Conservation (phyloP, 208 protist genomes). For the Crithidia thermophila region DNA sequence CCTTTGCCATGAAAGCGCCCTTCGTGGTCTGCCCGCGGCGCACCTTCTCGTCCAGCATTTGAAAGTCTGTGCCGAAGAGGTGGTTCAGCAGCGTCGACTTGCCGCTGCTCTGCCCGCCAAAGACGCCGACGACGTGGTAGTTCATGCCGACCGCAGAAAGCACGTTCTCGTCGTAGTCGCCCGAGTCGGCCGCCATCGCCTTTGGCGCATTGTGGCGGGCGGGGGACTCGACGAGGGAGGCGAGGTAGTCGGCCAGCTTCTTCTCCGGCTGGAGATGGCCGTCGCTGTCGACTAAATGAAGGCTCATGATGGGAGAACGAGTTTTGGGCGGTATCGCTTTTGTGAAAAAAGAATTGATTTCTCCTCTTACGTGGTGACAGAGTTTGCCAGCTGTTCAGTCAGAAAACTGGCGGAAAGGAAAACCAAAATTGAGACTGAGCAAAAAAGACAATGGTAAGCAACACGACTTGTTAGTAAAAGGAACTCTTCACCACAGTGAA, state of each 20-base stretch:
- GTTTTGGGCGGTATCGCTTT: neutral
- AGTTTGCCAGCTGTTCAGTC: no score
- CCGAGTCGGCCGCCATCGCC: neutral
- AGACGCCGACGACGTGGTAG: conserved; percentile 93
- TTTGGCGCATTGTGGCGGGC: neutral
- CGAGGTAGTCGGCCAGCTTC: conserved; percentile 56
- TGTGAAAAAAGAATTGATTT: neutral
- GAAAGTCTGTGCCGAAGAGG: conserved; percentile 96
- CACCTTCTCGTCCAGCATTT: conserved; percentile 90
- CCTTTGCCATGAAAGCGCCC: conserved; percentile 87
- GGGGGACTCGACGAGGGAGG: conserved; percentile 6
- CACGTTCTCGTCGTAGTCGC: neutral
- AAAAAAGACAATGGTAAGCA: no score
- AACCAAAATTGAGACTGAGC: no score
- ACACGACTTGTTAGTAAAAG: no score
- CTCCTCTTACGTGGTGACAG: no score
- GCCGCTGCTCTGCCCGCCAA: conserved; percentile 97
- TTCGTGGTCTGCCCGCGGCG: conserved; percentile 95
- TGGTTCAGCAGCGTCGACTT: conserved; percentile 98
- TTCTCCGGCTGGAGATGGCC: conserved; percentile 59
- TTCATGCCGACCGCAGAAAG: conserved; percentile 49
- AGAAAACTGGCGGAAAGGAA: no score
- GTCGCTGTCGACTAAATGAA: conserved; percentile 74
- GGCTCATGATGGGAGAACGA: conserved; percentile 28
- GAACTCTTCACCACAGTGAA: no score